Percentiles rank a stretch among this genome's conserved stretches.
phyloP scores from a whole-genome alignment of 2,329 filamentous ascomycete genomes.

The Pseudohalonectria lignicola region DNA sequence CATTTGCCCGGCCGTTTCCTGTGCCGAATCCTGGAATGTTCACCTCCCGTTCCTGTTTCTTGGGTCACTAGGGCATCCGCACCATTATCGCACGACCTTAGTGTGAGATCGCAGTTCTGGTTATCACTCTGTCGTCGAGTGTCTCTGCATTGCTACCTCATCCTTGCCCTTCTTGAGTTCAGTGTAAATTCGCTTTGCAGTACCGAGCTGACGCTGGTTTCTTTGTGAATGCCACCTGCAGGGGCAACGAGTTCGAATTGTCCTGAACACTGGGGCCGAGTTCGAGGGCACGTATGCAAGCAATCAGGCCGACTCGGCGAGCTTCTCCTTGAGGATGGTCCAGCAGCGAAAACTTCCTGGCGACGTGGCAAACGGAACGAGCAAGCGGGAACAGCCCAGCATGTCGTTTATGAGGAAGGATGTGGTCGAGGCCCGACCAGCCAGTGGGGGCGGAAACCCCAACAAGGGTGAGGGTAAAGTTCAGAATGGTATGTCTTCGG shows the following conservation, averaged over 20 bases:
- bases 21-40: too few species aligned
- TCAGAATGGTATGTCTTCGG: slow-evolving; percentile 24
- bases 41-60: too few species aligned
- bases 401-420: slow-evolving; percentile 23
- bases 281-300: slow-evolving; percentile 19
- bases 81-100: too few species aligned
- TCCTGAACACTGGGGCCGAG: slow-evolving; percentile 15
- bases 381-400: slow-evolving; percentile 16
- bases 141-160: too few species aligned
- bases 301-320: slow-evolving; percentile 12
- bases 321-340: slow-evolving; percentile 19
- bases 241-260: slow-evolving; percentile 19
- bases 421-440: slow-evolving; percentile 13
- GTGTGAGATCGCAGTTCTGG: too few species aligned
- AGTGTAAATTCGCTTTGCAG: too few species aligned
- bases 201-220: too few species aligned
- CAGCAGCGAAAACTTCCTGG: slow-evolving; percentile 19
- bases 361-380: slow-evolving; percentile 17
- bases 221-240: too few species aligned
- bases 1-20: too few species aligned
- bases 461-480: slow-evolving; percentile 23
- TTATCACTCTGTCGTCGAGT: too few species aligned
- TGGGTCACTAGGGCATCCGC: too few species aligned
- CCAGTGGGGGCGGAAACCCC: slow-evolving; percentile 11
- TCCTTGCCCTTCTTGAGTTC: too few species aligned